Evolutionary conservation across 2,329 filamentous ascomycete genomes (phyloP).

Genomic region (Ceratocystis huliohia): DNA sequence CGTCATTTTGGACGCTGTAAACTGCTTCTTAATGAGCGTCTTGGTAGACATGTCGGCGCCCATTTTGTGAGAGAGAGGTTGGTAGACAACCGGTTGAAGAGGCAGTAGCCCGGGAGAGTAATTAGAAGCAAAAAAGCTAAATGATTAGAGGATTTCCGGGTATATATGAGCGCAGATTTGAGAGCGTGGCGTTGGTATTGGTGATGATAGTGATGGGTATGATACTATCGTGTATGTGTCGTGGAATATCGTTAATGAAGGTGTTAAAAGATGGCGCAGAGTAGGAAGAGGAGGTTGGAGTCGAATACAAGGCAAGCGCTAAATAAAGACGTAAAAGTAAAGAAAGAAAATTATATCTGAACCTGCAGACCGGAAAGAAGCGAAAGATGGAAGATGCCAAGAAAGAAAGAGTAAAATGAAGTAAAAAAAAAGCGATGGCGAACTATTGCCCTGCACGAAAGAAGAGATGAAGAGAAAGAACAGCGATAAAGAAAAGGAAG

Average conservation of each 20-base stretch:
- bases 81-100: background rate
- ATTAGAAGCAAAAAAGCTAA: background rate
- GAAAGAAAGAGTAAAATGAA: slow-evolving; percentile 13
- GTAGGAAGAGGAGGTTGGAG: slow-evolving; percentile 30
- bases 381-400: slow-evolving; percentile 2
- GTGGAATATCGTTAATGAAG: too few relatives aligned
- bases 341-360: slow-evolving; percentile 17
- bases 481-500: background rate
- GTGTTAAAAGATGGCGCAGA: slow-evolving; percentile 14
- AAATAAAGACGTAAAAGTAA: slow-evolving; percentile 15
- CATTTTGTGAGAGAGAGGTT: slow-evolving; percentile 26
- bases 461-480: slow-evolving; percentile 19
- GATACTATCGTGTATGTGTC: too few relatives aligned
- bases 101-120: slow-evolving; percentile 18
- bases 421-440: slow-evolving; percentile 20
- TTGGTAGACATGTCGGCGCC: slow-evolving; percentile 32
- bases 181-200: too few relatives aligned
- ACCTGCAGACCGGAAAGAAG: slow-evolving; percentile 13
- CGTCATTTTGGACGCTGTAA: slow-evolving; percentile 56
- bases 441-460: background rate
- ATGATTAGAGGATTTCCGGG: slow-evolving; percentile 20
- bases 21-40: slow-evolving; percentile 47
- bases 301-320: background rate
- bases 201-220: too few relatives aligned
- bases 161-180: background rate